Conservation (phyloP, 2,329 filamentous ascomycete genomes). For the Mycosphaerella sp. region DNA sequence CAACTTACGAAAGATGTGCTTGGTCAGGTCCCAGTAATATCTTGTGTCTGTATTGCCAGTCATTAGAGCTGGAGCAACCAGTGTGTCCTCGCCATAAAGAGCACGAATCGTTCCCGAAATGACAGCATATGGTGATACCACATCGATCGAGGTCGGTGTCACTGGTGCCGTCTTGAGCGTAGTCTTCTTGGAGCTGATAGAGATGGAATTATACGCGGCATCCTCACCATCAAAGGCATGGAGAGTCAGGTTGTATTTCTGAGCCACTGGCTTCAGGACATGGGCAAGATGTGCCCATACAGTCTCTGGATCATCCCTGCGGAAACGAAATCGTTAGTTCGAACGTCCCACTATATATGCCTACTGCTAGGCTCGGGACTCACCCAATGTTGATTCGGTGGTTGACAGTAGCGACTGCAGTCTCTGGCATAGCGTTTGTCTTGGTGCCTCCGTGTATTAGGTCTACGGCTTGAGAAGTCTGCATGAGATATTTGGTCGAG, state of each 20-base stretch:
- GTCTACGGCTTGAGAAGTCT: conserved; percentile 54
- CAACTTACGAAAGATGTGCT: conserved; percentile 31
- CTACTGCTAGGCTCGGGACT: no score
- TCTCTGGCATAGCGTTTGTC: conserved; percentile 54
- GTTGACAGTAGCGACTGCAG: conserved; percentile 49
- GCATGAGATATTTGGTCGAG: conserved; percentile 48
- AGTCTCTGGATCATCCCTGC: conserved; percentile 40
- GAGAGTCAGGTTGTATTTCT: conserved; percentile 46
- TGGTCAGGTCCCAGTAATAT: conserved; percentile 34
- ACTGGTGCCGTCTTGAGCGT: conserved; percentile 33
- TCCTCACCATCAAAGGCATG: conserved; percentile 43
- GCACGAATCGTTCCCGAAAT: conserved; percentile 42
- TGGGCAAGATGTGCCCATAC: conserved; percentile 44
- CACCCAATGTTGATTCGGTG: conserved; percentile 52
- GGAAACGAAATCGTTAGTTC: no score
- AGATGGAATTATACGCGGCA: conserved; percentile 31
- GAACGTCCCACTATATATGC: no score
- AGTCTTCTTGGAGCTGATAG: conserved; percentile 24
- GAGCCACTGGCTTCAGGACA: conserved; percentile 44
- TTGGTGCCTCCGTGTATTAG: conserved; percentile 52
- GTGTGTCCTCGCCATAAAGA: conserved; percentile 39
- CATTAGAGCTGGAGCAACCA: conserved; percentile 35
- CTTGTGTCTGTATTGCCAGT: conserved; percentile 35
- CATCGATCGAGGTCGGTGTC: conserved; percentile 34
- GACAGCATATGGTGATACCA: conserved; percentile 30